Evolutionary conservation across 108 stramenopile species (phyloP), one percentile per base, ranked within the genome.

Genomic region (Cyclotella sp.): DNA sequence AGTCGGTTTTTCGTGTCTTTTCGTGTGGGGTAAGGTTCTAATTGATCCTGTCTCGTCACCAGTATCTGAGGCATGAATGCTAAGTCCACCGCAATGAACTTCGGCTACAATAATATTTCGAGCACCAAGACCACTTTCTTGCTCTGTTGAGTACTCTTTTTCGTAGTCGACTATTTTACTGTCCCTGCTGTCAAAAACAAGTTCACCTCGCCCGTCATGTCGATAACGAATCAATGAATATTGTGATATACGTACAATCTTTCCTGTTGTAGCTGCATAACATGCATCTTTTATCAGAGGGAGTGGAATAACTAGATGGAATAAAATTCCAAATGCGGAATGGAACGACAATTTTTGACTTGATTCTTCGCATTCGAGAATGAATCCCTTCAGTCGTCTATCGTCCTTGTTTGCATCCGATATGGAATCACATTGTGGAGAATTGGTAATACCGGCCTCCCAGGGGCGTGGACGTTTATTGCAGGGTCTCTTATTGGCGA

Each of bases 141-240:
- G 34, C 6, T 61, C 14, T 34, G 2, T 12, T 39, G 1, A 34
- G 30, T 39, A 0, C 34, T 34, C 11, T 7, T 34, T 13, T 39
- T 34, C 29, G 11, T 21, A 57, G 1, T 21, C 3, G 24, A 3
- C 55, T 1, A 57, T 30, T 34, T 34, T 34, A 34, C 55, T 22
- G 4, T 57, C 55, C 22, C 60, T 61, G 60, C 60, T 39, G 60
- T 61, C 30, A 61, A 61, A 61, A 12, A 61, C 12, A 61, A 61
- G 30, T 39, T 61, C 15, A 30, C 60, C 60, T n/a, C 60, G 29
- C 1, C 60, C 60, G n/a, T 61, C 62, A 34, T 75, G 30, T 42
- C 61, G 10, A 61, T 81, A 81, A 30, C 63, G 52, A 57, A 81
- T 73, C 62, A 81, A 49, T 44, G 72, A 66, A 63, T 63, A 81